Conservation (phyloP, 208 protist genomes). For the Leptomonas pyrrhocoris region DNA sequence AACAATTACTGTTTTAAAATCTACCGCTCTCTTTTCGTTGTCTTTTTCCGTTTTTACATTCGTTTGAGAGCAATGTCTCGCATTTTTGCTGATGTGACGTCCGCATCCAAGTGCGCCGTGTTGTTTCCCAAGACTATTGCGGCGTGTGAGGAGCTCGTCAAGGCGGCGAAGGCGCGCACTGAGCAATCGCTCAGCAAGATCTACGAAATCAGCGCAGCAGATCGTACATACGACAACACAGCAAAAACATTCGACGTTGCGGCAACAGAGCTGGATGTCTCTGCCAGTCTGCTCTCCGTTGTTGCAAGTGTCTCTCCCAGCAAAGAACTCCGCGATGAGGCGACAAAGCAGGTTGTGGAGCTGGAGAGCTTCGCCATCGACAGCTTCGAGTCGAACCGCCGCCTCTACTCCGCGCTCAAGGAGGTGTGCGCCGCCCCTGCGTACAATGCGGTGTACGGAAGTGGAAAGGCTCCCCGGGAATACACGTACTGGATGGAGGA, state of each 20-base stretch:
- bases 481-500: constrained; percentile 80
- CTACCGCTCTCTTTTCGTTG: constrained; percentile 11
- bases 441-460: constrained; percentile 49
- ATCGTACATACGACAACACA: constrained; percentile 65
- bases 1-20: too few species aligned
- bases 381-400: constrained; percentile 67
- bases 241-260: constrained; percentile 60
- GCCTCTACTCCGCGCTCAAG: constrained; percentile 71
- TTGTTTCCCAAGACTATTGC: constrained; percentile 72
- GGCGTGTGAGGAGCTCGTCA: constrained; percentile 50
- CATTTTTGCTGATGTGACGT: constrained; percentile 63
- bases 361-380: constrained; percentile 73
- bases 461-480: constrained; percentile 37
- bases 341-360: constrained; percentile 63
- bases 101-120: constrained; percentile 46
- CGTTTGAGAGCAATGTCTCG: constrained; percentile 36
- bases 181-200: constrained; percentile 50
- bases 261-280: constrained; percentile 54
- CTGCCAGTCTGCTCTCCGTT: constrained; percentile 68
- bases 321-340: constrained; percentile 70
- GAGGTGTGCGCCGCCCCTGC: constrained; percentile 26
- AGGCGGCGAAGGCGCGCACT: constrained; percentile 56
- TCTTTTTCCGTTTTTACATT: constrained; percentile 16
- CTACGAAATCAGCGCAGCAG: constrained; percentile 27
- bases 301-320: constrained; percentile 53